Base-by-base conservation (phyloP, 768 basidiomycete genomes). In the Zangia roseola region DNA sequence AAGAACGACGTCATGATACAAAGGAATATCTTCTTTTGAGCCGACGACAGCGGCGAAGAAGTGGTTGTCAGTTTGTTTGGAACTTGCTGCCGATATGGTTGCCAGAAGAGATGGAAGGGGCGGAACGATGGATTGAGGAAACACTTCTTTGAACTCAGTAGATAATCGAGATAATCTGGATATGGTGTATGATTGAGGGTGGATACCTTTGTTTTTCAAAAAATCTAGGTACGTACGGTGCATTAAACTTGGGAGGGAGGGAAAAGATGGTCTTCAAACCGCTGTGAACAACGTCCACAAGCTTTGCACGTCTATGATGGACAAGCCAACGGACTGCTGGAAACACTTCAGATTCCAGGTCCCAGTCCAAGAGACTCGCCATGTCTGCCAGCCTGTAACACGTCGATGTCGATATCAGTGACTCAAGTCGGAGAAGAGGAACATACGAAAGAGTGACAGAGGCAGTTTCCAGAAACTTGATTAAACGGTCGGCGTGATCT, bases 241-340 rank as follows among this genome's bases (percentile, higher is more conserved):
- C 50, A 41, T 80, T 72, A 53, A 89, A 81, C 57, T 76, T 80
- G 4, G 82, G 75, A 14, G 90, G 80, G 35, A 94, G 74, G 5
- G 83, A 77, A 59, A 94, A 97, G 0, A 91, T 79, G 0, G 90
- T 94, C 67, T 89, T 87, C 37, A 97, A 67, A 38, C 84, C 80
- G 4, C 69, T 71, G 59, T 93, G 89, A 26, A 98, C 82, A 16
- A 84, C 79, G 53, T 97, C 94, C 36, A 97, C 86, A 23, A 98
- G 74, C 57, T 91, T 91, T 6, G 92, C 95, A 60, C 91, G 80
- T 45, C 91, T 79, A 68, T 94, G 93, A 50, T 91, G 84, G 25
- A 97, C 88, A 25, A 99, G 76, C 81, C 93, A 93, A 16, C 91
- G 82, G 9, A 95, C 94, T n/a, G 89, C 82, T 1, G 93, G 90